Conservation (phyloP, 352 stramenopile species). For the Blastocystis sp. region DNA sequence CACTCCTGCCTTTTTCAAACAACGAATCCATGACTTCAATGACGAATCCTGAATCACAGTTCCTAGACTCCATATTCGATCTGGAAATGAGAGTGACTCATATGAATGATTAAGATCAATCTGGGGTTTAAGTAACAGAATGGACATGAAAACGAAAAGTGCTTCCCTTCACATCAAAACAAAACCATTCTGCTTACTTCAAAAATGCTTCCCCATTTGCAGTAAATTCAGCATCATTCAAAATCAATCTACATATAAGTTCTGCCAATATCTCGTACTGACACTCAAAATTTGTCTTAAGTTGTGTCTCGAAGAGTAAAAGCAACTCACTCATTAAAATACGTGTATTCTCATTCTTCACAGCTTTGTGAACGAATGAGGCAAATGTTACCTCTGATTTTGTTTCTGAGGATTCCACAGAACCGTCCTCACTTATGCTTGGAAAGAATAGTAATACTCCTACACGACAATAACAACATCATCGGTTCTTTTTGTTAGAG, state of each 20-base stretch:
- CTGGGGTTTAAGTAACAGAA: slow-evolving; percentile 15
- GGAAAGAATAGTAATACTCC: neutral
- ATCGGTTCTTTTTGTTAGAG: neutral
- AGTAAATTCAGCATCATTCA: slow-evolving; percentile 53
- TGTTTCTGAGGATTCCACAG: neutral
- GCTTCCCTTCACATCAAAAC: slow-evolving; percentile 10
- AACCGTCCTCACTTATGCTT: neutral
- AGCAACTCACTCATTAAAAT: slow-evolving; percentile 25
- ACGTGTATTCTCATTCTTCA: neutral
- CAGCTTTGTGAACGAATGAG: neutral
- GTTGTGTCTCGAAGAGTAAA: slow-evolving; percentile 29
- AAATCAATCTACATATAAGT: neutral
- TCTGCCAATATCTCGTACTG: neutral
- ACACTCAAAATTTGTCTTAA: neutral
- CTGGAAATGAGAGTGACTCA: neutral
- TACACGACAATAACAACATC: neutral
- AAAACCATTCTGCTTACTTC: neutral
- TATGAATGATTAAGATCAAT: neutral
- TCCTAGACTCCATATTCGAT: slow-evolving; percentile 27
- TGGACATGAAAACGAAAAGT: neutral
- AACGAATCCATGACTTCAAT: neutral
- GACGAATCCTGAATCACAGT: neutral
- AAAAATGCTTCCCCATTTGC: slow-evolving; percentile 20
- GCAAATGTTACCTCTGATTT: neutral
- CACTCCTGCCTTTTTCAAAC: slow-evolving; percentile 8